These are phyloP conservation scores for Aspergillus aculeatinus DNA, from an alignment of 2,329 filamentous ascomycete genomes.

Conservation along the genomic window DNA sequence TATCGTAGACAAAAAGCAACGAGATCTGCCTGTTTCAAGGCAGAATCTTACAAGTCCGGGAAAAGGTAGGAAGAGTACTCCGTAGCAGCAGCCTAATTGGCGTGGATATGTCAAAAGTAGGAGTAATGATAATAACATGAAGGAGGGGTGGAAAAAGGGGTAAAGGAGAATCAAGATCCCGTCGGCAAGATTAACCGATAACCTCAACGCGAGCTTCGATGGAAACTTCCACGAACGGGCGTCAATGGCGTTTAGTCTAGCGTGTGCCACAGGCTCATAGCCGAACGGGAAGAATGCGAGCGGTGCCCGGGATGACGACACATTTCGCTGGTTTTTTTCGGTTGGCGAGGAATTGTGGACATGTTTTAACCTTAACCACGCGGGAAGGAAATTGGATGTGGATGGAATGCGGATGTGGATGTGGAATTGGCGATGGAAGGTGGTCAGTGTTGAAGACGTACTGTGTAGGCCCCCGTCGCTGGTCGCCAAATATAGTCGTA, in stretches of 20 bases:
- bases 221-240: slow-evolving; percentile 6
- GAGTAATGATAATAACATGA: background rate
- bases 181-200: background rate
- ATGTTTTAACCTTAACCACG: background rate
- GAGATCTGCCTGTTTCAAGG: background rate
- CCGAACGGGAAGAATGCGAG: no score
- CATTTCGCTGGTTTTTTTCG: background rate
- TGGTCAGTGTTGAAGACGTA: background rate
- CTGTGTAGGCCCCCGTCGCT: no score
- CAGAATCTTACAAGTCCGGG: background rate
- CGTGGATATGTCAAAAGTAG: background rate
- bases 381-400: background rate
- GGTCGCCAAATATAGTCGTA: background rate
- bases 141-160: background rate
- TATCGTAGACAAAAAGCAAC: background rate
- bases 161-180: background rate
- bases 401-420: background rate
- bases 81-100: background rate
- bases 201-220: background rate
- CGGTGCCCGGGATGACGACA: background rate
- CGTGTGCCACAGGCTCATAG: background rate
- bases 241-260: background rate
- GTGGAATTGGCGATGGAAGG: background rate
- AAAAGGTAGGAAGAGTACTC: no score
- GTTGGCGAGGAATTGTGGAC: background rate